These are phyloP conservation scores for Lineolata rhizophorae DNA, from an alignment of 495 filamentous ascomycete species.

Conservation along the genomic window DNA sequence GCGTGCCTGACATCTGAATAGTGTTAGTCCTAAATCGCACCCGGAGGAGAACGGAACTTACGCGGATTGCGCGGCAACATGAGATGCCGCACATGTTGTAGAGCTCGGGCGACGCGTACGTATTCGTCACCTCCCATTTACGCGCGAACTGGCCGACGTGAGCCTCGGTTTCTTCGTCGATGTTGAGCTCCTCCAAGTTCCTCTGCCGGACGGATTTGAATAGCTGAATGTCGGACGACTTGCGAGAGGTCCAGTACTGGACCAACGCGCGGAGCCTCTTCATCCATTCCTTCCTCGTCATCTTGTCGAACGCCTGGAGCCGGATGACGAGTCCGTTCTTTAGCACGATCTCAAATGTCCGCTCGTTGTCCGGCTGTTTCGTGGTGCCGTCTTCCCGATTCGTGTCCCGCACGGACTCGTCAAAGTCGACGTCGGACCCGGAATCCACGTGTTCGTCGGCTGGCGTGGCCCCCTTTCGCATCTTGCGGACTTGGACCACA, in stretches of 20 bases:
- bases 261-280: constrained; percentile 33
- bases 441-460: constrained; percentile 28
- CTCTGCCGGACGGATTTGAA: constrained; percentile 30
- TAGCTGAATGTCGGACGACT: constrained; percentile 30
- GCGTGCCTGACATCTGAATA: constrained; percentile 34
- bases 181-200: constrained; percentile 41
- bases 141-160: constrained; percentile 42
- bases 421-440: constrained; percentile 20
- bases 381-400: constrained; percentile 30
- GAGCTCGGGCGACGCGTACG: constrained; percentile 38
- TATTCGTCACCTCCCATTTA: constrained; percentile 54
- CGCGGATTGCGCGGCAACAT: constrained; percentile 41
- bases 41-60: too few relatives aligned
- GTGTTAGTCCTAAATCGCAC: too few relatives aligned
- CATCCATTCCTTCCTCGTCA: constrained; percentile 43
- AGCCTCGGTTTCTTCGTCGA: constrained; percentile 52
- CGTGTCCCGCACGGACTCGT: constrained; percentile 24
- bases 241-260: constrained; percentile 43
- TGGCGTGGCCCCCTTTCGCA: constrained; percentile 22
- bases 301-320: constrained; percentile 38
- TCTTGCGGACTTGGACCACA: constrained; percentile 32
- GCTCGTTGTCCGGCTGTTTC: constrained; percentile 30
- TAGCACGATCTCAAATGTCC: constrained; percentile 40
- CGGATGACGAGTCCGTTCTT: constrained; percentile 41
- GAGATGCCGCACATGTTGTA: constrained; percentile 50